Evolutionary conservation across 2,329 filamentous ascomycete species (phyloP), one percentile per base, ranked within the genome.

Genomic region (Sclerotinia minor): DNA sequence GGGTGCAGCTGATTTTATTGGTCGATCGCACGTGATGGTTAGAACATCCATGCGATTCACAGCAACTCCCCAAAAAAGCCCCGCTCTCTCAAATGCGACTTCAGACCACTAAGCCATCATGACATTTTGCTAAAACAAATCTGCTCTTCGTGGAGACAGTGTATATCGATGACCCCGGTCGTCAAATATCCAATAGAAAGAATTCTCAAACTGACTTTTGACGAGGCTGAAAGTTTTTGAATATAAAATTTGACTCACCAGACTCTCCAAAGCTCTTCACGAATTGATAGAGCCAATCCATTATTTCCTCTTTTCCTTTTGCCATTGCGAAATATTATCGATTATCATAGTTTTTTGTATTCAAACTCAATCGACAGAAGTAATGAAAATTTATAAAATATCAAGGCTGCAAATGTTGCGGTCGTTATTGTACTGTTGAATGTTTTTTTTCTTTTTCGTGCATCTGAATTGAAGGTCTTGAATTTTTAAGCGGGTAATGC

Each of bases 221-320:
- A 61, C 45, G 11, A 61, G 59, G 59, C 45, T 50, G 59, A 63
- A 44, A 63, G 9, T 35, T 47, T 52, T 38, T 35, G 41, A 65
- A 65, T 24, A 35, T 24, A 49, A 38, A 59, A 49, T 24, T 61
- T 21, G 38, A 67, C 65, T 63, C 35, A 67, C 65, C 65, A 5
- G 54, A 47, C 26, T 52, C 59, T 41, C 66, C 59, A 44, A 47
- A 29, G 50, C 24, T 55, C 53, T 38, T 50, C n/a, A 57, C 59
- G n/a, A 64, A 35, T 41, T 64, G 49, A 38, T 47, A 38, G 44
- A 64, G 26, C 66, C 66, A 67, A 55, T 55, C 52, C 32, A 67
- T 67, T 45, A 67, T 64, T 64, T 67, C 47, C 24, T 64, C 66
- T 59, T 35, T 57, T 49, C 49, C 61, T 65, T 65, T 41, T 24